Evolutionary conservation across 192 early-diverging fungal genomes (phyloP).

Genomic region (Backusella parvicylindrica): DNA sequence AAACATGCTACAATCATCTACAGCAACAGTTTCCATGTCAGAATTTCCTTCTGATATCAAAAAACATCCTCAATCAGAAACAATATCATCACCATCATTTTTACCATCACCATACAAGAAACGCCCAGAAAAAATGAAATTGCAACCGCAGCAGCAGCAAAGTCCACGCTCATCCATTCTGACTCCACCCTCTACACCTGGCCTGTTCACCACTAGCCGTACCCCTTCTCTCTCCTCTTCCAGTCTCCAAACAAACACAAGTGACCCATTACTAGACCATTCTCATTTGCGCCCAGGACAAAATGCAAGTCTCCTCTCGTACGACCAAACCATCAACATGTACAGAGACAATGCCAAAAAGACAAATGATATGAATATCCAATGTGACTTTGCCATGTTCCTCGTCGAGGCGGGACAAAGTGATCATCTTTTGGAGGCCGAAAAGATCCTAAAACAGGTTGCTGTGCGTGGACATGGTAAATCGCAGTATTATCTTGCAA

Average conservation of each 20-base stretch:
- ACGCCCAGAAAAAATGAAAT: neutral
- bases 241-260: neutral
- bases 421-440: conserved; percentile 53
- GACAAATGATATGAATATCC: conserved; percentile 50
- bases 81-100: neutral
- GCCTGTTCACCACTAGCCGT: neutral
- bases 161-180: neutral
- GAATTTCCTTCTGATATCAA: neutral
- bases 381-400: conserved; percentile 66
- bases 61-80: neutral
- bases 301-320: conserved; percentile 50
- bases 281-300: conserved; percentile 54
- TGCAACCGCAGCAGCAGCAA: neutral
- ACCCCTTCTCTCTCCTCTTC: neutral
- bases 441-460: conserved; percentile 55
- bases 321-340: conserved; percentile 47
- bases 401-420: conserved; percentile 42
- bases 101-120: neutral
- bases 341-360: conserved; percentile 65
- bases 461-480: conserved; percentile 53
- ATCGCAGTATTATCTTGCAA: conserved; percentile 66
- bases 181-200: neutral
- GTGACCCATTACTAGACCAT: conserved; percentile 38
- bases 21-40: neutral
- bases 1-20: neutral